phyloP scores from a whole-genome alignment of 140 eudicot species.

The Oenanthe javanica region DNA sequence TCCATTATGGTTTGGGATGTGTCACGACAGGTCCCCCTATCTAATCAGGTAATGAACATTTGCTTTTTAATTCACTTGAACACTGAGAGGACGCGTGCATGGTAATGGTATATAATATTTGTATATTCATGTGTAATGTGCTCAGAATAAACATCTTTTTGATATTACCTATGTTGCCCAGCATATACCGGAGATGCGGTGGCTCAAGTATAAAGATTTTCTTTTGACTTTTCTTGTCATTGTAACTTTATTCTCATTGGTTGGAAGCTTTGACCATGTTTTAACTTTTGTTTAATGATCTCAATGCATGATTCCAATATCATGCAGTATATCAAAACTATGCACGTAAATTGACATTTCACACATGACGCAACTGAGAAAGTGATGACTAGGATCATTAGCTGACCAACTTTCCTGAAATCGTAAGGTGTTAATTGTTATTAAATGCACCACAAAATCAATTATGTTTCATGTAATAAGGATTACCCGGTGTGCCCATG shows the following conservation, averaged over 20 bases:
- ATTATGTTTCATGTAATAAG: not conserved
- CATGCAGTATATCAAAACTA: not conserved
- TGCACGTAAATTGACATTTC: not conserved
- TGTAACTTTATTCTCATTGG: not conserved
- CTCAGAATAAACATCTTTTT: not conserved
- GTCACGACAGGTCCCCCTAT: conserved; percentile 66
- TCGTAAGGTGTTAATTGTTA: not conserved
- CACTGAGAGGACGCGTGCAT: too few species aligned
- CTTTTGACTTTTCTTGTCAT: not conserved
- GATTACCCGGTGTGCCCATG: not conserved
- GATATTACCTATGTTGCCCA: too few species aligned
- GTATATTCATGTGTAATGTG: not conserved
- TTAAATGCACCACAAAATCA: not conserved
- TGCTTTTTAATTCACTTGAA: not conserved
- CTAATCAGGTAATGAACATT: conserved; percentile 62
- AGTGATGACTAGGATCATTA: not conserved
- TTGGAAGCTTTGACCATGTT: not conserved
- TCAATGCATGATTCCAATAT: not conserved
- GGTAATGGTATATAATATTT: not conserved
- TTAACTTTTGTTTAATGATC: not conserved
- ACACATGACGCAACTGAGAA: not conserved
- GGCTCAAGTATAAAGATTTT: not conserved
- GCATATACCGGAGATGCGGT: not conserved
- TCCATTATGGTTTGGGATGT: conserved; percentile 90
- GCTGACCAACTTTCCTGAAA: not conserved